Evolutionary conservation across 495 filamentous ascomycete species (phyloP).

Genomic region (Clohesyomyces aquaticus): DNA sequence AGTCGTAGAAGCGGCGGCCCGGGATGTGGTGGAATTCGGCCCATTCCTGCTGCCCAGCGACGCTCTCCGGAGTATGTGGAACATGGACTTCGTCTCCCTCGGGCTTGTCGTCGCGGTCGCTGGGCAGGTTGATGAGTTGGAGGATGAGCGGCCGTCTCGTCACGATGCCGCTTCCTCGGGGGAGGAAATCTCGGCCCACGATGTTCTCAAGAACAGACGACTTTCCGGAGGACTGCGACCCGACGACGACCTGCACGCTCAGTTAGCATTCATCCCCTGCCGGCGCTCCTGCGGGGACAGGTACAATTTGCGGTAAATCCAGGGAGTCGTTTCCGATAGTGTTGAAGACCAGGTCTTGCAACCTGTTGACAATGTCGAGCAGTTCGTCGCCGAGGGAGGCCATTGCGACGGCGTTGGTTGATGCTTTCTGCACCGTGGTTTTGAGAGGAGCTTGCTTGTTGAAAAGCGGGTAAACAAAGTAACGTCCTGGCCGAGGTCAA

Average conservation of each 20-base stretch:
- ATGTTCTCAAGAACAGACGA: conserved; percentile 99
- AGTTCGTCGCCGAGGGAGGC: conserved; percentile 86
- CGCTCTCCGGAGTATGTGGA: conserved; percentile 70
- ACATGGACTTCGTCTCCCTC: conserved; percentile 67
- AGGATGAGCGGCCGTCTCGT: conserved; percentile 92
- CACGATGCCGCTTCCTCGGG: conserved; percentile 94
- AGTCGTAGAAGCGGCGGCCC: conserved; percentile 88
- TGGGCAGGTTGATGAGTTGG: conserved; percentile 96
- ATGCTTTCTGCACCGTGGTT: conserved; percentile 12
- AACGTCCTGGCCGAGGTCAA: not conserved
- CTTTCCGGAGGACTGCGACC: conserved; percentile 97
- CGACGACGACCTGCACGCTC: conserved; percentile 81
- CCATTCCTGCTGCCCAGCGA: conserved; percentile 80
- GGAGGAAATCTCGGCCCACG: conserved; percentile 95
- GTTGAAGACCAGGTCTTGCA: conserved; percentile 98
- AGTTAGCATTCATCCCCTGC: conserved; percentile 26
- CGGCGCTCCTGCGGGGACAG: conserved; percentile 40
- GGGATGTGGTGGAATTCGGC: conserved; percentile 96
- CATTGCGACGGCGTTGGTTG: conserved; percentile 50
- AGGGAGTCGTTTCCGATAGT: conserved; percentile 98
- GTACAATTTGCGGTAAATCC: conserved; percentile 96
- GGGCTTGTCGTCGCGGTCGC: conserved; percentile 69
- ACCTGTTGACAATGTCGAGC: conserved; percentile 88
- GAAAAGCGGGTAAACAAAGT: conserved; percentile 32
- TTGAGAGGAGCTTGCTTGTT: conserved; percentile 22